Base-by-base conservation (phyloP, 164 flowering plant genomes). In the Paratinospora sagittata region DNA sequence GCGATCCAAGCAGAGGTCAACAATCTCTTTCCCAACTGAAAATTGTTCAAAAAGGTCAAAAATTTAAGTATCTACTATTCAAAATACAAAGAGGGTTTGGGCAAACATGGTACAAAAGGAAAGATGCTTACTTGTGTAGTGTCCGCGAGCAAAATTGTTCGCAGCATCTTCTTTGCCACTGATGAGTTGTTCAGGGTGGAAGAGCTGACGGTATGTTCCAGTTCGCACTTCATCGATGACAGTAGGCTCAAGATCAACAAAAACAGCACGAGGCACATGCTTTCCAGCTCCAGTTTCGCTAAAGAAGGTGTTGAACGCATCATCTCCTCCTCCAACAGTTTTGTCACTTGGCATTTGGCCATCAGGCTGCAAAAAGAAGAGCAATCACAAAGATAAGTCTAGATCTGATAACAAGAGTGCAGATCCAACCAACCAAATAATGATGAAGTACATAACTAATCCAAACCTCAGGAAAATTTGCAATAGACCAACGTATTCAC, bases 331-430 rank as follows among this genome's bases (percentile, higher is more conserved):
- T 0, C 93, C 89, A 27, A 87, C 78, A 9, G 91, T 86, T 71
- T 83, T 84, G 65, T 87, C 93, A 81, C 88, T 74, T n/a, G 90
- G 93, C 93, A 87, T 89, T 79, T 89, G 90, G 68, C 91, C 93
- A 86, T 87, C 93, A 78, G 88, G 87, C 93, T 89, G 77, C n/a
- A n/a, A n/a, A n/a, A n/a, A n/a, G n/a, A n/a, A n/a, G n/a, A n/a
- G n/a, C n/a, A n/a, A n/a, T n/a, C n/a, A n/a, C n/a, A n/a, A n/a
- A n/a, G n/a, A n/a, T n/a, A n/a, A n/a, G n/a, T n/a, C n/a, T n/a
- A n/a, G n/a, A n/a, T n/a, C n/a, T n/a, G n/a, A n/a, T n/a, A n/a
- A n/a, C n/a, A n/a, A 49, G 5, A 39, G 43, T 49, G 4, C 57
- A 63, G 5, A 30, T 27, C 12, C 65, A 63, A 27, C 19, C 6